Evolutionary conservation across 2,329 filamentous ascomycete species (phyloP), one percentile per base, ranked within the genome.

Genomic region (Seiridium cupressi): DNA sequence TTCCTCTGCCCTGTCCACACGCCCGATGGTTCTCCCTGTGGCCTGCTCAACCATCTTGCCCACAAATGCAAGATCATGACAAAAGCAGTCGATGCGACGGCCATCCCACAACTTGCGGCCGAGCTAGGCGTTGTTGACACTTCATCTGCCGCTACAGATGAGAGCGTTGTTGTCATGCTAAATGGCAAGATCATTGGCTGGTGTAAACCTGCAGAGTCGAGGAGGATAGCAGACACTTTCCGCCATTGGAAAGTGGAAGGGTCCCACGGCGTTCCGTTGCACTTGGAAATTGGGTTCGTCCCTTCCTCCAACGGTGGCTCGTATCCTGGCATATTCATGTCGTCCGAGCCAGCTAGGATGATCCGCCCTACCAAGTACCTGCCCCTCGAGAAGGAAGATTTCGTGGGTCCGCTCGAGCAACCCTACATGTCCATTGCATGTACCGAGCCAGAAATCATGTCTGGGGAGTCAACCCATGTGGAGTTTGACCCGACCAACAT

Each of bases 391-490:
- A 92, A 91, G 73, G 82, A 91, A 67, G 95, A 99, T 76, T 93
- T 87, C 64, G 90, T 99, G 40, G 95, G 95, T 8, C 91, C 95
- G 0, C 91, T 96, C 66, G 95, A 99, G 76, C 95, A 99, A 77
- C 93, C 94, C 0, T 98, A 95, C 80, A 97, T 99, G 94, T 93
- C 93, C 54, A 97, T 99, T 72, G 93, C 95, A 31, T 93, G 93
- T 67, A 89, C 91, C n/a, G 89, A 93, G 55, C 84, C 89, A 40
- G 95, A 99, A 73, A 87, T 98, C 62, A 84, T 90, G 35, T 91
- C 92, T n/a, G 92, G 92, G 54, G 85, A 93, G 69, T 93, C 92
- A 4, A 97, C 93, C 0, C 95, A 99, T 72, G 93, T 98, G 49
- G 95, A 99, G 75, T 91, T 91, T 69, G 89, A 93, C 60, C 93